A percentile compares a stretch with the other conserved stretches of the same genome.
phyloP scores from a whole-genome alignment of 2,329 filamentous ascomycete genomes.

The Pestalotiopsis sp. region DNA sequence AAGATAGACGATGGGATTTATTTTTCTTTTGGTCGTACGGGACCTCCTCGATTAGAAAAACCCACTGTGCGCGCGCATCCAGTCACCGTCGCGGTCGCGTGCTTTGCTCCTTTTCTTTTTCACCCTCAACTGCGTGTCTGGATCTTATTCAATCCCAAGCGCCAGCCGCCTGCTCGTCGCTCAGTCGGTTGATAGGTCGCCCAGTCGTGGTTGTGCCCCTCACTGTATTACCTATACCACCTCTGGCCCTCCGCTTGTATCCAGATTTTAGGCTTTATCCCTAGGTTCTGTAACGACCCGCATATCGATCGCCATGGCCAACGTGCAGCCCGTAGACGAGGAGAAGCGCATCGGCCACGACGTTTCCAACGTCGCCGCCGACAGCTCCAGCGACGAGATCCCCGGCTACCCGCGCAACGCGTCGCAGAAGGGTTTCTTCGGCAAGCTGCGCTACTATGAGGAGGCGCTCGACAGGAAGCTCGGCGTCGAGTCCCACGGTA shows the following conservation, averaged over 20 bases:
- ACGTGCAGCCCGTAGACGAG: neutral
- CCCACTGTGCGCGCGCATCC: neutral
- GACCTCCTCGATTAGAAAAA: neutral
- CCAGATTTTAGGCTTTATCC: neutral
- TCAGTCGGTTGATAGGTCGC: neutral
- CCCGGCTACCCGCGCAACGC: neutral
- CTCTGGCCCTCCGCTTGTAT: neutral
- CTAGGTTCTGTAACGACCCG: neutral
- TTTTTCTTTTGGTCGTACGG: neutral
- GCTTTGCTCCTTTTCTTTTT: neutral
- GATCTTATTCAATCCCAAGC: neutral
- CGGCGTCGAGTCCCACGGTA: conserved; percentile 49
- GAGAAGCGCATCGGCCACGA: conserved; percentile 6
- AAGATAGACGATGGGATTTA: neutral
- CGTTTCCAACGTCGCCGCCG: conserved; percentile 3
- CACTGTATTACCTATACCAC: neutral
- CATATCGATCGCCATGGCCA: neutral
- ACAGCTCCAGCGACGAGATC: conserved; percentile 17
- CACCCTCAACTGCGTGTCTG: neutral
- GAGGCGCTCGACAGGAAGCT: conserved; percentile 21
- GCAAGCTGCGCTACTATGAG: conserved; percentile 40
- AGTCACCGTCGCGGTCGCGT: neutral
- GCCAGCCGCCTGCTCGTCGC: neutral
- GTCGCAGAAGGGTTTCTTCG: conserved; percentile 31
- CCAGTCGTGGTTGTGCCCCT: neutral